Conservation (phyloP, 2,329 filamentous ascomycete species). For the Ophiostoma fasciatum region DNA sequence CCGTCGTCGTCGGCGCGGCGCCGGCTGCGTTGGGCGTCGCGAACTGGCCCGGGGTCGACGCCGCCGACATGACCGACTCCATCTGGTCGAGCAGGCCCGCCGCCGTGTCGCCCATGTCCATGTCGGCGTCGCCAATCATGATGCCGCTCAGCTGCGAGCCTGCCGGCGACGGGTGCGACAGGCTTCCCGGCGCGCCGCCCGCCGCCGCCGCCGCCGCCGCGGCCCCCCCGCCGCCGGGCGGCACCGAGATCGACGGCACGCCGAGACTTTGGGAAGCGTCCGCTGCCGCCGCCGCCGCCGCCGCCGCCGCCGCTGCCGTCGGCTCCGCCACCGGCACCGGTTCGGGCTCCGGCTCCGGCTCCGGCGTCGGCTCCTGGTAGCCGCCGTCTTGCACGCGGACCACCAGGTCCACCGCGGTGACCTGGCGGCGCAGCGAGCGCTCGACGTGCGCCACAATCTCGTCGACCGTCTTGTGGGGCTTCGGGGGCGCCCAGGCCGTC, state of each 20-base stretch:
- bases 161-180: conserved; percentile 32
- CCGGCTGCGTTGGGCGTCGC: conserved; percentile 44
- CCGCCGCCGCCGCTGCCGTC: conserved; percentile 20
- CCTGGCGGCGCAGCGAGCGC: conserved; percentile 49
- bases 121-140: conserved; percentile 43
- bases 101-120: conserved; percentile 50
- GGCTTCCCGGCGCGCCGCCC: conserved; percentile 13
- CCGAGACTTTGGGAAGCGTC: conserved; percentile 9
- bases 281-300: conserved; percentile 19
- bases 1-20: not conserved
- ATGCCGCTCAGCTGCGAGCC: conserved; percentile 41
- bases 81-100: conserved; percentile 55
- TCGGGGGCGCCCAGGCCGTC: conserved; percentile 17
- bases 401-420: conserved; percentile 48
- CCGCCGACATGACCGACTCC: conserved; percentile 44
- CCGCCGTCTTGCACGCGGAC: conserved; percentile 67
- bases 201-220: conserved; percentile 11
- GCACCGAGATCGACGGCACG: conserved; percentile 6
- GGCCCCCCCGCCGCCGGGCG: conserved; percentile 9
- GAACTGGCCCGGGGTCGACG: conserved; percentile 45
- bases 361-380: conserved; percentile 45
- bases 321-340: conserved; percentile 17
- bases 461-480: conserved; percentile 44
- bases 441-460: conserved; percentile 66
- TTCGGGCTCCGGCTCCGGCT: conserved; percentile 21